Base-by-base conservation (phyloP, 805 yeast species). In the Candida sanyiensis region DNA sequence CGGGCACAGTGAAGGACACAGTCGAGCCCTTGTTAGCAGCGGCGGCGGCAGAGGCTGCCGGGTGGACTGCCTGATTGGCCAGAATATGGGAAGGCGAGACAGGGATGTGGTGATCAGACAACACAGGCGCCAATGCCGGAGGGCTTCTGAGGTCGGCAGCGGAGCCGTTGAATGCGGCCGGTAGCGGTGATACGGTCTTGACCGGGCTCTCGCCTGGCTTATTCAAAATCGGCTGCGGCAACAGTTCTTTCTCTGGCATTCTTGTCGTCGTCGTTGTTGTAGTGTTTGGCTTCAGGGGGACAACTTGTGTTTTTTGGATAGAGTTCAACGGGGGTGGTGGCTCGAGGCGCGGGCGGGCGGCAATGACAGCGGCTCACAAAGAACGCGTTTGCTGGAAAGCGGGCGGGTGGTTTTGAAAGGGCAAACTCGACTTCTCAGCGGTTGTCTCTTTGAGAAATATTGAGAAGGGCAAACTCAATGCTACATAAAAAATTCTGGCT, bases 1-100 rank as follows among this genome's bases (percentile, higher is more conserved):
- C 57, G 1, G 73, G 70, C 15, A 69, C 72, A 16, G 71, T 72
- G 48, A 73, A 73, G 3, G 77, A 72, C 9, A 73, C 66, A 4
- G 63, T 32, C 1, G 51, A 42, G 10, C 29, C 35, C 27, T 41
- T 42, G 7, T 24, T 45, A 6, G 28, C 20, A 13, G 22, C 11
- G 7, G 22, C 4, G 7, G 32, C 25, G 5, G 28, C 20, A 8
- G 35, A 16, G 8, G 24, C 24, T 6, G 20, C 35, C 7, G 18
- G 17, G 17, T 13, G 24, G 9, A 18, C 32, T 12, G 32, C 32
- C 12, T n/a, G n/a, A n/a, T n/a, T n/a, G 17, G 35, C 17, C 15
- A 39, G 15, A 9, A 31, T 31, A 24, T 35, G 39, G 2, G 43
- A 20, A 5, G 43, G 43, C 5, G 43, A 30, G 6, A 35, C 22